A percentile compares a stretch with the other conserved stretches of the same genome.
Evolutionary conservation across 2,329 filamentous ascomycete species (phyloP).

Genomic region (Colletotrichum shisoi): DNA sequence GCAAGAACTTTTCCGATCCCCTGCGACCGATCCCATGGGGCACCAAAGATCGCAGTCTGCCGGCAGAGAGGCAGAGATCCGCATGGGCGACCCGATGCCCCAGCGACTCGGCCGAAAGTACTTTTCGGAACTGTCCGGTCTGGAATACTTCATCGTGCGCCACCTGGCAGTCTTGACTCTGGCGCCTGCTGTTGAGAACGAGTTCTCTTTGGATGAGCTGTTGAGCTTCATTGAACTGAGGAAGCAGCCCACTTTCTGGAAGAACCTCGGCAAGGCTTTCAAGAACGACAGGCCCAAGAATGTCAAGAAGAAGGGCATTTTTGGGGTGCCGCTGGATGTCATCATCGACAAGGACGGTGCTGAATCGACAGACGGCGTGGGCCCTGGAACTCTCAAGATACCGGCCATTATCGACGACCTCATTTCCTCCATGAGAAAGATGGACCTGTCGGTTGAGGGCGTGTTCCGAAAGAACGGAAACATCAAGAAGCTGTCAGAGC

Average conservation of each 20-base stretch:
- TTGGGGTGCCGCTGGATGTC: conserved; percentile 85
- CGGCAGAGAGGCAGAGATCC: conserved; percentile 60
- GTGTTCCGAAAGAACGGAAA: conserved; percentile 99
- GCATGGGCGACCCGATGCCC: conserved; percentile 61
- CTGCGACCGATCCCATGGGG: conserved; percentile 66
- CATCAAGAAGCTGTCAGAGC: conserved; percentile 88
- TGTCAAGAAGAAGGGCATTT: conserved; percentile 91
- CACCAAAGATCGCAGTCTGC: conserved; percentile 70
- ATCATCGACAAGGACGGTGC: conserved; percentile 93
- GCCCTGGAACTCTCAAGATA: conserved; percentile 86
- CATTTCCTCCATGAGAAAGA: conserved; percentile 93
- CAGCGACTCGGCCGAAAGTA: conserved; percentile 75
- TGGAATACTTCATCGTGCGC: conserved; percentile 97
- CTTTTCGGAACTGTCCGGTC: conserved; percentile 92
- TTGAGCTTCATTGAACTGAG: conserved; percentile 91
- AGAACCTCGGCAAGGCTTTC: conserved; percentile 96
- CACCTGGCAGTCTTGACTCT: conserved; percentile 95
- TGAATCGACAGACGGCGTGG: conserved; percentile 96
- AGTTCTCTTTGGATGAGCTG: conserved; percentile 94
- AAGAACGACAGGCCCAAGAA: conserved; percentile 81
- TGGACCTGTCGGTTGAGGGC: conserved; percentile 98
- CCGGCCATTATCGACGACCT: conserved; percentile 96
- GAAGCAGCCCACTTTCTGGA: conserved; percentile 92
- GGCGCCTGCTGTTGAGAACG: conserved; percentile 86
- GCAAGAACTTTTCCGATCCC: conserved; percentile 69